phyloP scores from a whole-genome alignment of 208 protist species.

The Leishmania amazonensis region DNA sequence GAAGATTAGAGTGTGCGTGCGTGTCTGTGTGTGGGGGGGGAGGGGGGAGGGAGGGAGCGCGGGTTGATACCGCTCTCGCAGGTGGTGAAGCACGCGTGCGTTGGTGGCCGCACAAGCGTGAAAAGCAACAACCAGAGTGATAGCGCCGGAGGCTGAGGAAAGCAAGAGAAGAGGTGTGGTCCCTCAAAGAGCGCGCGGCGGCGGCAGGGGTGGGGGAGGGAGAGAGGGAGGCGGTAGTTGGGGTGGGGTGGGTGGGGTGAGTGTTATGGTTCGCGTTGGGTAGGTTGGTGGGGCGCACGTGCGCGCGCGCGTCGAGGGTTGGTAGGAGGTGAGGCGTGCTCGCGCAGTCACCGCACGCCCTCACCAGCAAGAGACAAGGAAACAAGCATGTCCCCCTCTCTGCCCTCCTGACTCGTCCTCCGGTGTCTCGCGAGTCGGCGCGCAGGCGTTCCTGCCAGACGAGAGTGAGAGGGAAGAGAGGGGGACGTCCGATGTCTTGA shows the following conservation, averaged over 20 bases:
- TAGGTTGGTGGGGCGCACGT: not conserved
- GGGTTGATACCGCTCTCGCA: not conserved
- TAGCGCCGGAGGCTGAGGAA: not conserved
- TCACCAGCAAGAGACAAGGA: not conserved
- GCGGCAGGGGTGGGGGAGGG: not conserved
- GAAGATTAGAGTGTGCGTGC: not conserved
- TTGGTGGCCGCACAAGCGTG: not conserved
- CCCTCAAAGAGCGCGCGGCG: not conserved
- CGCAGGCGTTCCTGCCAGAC: not conserved
- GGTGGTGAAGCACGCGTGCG: not conserved
- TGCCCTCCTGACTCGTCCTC: not conserved
- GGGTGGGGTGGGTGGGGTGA: not conserved
- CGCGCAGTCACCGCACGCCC: not conserved
- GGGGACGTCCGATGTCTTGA: not conserved
- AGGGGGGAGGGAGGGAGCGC: not conserved
- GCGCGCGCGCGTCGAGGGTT: not conserved
- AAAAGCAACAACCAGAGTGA: not conserved
- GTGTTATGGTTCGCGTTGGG: constrained; percentile 1
- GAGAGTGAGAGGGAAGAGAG: not conserved
- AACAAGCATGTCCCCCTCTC: not conserved
- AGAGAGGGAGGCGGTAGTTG: not conserved
- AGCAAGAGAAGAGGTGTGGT: not conserved
- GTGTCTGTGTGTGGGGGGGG: constrained; percentile 5
- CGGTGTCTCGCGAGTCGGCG: not conserved
- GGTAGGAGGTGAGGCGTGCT: not conserved